Base-by-base conservation (phyloP, 2,329 filamentous ascomycete genomes). In the Chaetothyriales sp. region DNA sequence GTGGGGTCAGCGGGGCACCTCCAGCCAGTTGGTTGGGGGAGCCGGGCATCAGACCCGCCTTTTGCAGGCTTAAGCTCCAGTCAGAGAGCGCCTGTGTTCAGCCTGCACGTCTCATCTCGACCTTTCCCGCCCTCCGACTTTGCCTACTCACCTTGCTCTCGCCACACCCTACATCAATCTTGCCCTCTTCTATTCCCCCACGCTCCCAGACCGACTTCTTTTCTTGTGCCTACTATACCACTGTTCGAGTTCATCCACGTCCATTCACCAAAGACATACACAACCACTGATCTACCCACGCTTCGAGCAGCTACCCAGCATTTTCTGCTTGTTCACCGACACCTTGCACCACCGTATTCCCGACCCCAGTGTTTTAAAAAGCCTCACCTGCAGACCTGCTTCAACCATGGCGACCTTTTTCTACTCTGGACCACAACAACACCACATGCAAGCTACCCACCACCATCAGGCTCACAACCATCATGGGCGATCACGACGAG, bases 401-500 rank as follows among this genome's bases (percentile, higher is more conserved):
- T 56, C 63, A 54, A 64, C 58, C 56, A 73, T 72, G 70, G 71
- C 70, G 57, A 66, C 67, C 22, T 72, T 67, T 56, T 71, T 70
- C 62, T 72, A 71, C 61, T 54, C 50, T 32, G 61, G 63, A 55
- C 70, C 72, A 55, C 67, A 70, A 52, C 67, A 71, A 45, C 67
- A 64, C 56, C 78, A 80, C 65, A 71, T 77, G 59, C 75, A 75
- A 61, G 74, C 79, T 59, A 71, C 73, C n/a, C 62, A 56, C 48
- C 60, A 58, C 2, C 56, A 59, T 48, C 65, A 66, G 44, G 62
- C 65, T 52, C 67, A 66, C 59, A 69, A 66, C 56, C 68, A 69
- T 56, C 68, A 92, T 68, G 83, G 80, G 63, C 86, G 90, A 63
- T 89, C 85, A 66, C 84, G 90, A 63, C 80, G 90, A 64, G 85